Conservation (phyloP, 2,329 filamentous ascomycete genomes). For the Parafenestella ontariensis region DNA sequence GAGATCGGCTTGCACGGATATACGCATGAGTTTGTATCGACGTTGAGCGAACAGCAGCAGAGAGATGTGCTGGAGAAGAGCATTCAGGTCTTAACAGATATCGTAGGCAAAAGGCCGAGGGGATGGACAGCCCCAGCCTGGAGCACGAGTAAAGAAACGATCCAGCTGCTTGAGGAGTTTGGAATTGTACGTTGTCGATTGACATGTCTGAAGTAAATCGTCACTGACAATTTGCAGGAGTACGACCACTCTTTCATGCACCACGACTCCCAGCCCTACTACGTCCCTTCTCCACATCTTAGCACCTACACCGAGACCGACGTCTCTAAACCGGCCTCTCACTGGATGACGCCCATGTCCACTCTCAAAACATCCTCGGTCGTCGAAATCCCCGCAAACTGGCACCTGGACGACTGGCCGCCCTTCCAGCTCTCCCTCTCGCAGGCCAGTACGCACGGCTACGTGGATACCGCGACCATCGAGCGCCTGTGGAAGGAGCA, state of each 20-base stretch:
- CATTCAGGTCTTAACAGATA: conserved; percentile 49
- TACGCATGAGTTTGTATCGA: conserved; percentile 49
- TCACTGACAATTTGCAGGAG: conserved; percentile 46
- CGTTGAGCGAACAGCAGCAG: conserved; percentile 52
- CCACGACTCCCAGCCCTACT: conserved; percentile 55
- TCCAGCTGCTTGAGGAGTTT: conserved; percentile 51
- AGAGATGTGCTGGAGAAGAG: conserved; percentile 47
- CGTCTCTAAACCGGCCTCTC: conserved; percentile 35
- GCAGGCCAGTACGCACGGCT: conserved; percentile 62
- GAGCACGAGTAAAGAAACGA: conserved; percentile 48
- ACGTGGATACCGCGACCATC: conserved; percentile 51
- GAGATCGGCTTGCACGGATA: conserved; percentile 53
- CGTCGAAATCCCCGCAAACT: conserved; percentile 57
- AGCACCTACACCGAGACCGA: conserved; percentile 55
- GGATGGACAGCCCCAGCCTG: conserved; percentile 57
- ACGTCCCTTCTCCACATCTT: conserved; percentile 36
- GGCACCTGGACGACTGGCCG: conserved; percentile 61
- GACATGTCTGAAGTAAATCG: no score
- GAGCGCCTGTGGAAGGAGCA: conserved; percentile 57
- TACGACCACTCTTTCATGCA: conserved; percentile 60
- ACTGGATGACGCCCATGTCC: conserved; percentile 51
- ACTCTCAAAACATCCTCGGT: conserved; percentile 41
- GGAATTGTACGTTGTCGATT: conserved; percentile 41
- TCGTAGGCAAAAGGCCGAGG: conserved; percentile 50
- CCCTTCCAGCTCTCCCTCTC: conserved; percentile 51